These are phyloP conservation scores for Apiotrichum akiyoshidainum DNA, from an alignment of 1,284 basidiomycete species.

Conservation along the genomic window DNA sequence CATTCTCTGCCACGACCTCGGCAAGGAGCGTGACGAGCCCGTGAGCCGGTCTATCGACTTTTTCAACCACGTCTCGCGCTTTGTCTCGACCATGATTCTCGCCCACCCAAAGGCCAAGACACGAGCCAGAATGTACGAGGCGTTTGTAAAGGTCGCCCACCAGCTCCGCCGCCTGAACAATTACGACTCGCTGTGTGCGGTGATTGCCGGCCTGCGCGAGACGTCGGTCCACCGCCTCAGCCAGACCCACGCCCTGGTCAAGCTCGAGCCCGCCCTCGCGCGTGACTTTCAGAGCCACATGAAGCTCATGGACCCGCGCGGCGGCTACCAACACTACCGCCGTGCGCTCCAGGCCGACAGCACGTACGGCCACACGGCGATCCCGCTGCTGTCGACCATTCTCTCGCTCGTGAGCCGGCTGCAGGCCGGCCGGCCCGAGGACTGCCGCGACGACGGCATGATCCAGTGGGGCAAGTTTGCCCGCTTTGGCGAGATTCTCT, in stretches of 20 bases:
- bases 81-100: slow-evolving; percentile 49
- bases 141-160: slow-evolving; percentile 43
- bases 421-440: slow-evolving; percentile 36
- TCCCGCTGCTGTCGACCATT: slow-evolving; percentile 45
- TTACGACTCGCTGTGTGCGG: slow-evolving; percentile 48
- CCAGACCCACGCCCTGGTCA: slow-evolving; percentile 38
- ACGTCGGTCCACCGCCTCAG: slow-evolving; percentile 45
- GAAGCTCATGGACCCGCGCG: slow-evolving; percentile 46
- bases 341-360: slow-evolving; percentile 41
- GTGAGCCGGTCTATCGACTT: slow-evolving; percentile 43
- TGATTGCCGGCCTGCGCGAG: slow-evolving; percentile 47
- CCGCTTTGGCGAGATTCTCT: slow-evolving; percentile 39
- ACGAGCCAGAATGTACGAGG: slow-evolving; percentile 47
- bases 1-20: slow-evolving; percentile 47
- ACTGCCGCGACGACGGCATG: slow-evolving; percentile 35
- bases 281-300: slow-evolving; percentile 42
- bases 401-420: slow-evolving; percentile 36
- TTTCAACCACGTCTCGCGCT: slow-evolving; percentile 50
- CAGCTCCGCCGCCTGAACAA: slow-evolving; percentile 50
- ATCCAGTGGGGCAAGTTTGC: slow-evolving; percentile 47
- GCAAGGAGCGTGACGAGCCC: slow-evolving; percentile 44
- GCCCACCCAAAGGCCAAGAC: slow-evolving; percentile 45
- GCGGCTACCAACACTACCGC: slow-evolving; percentile 43
- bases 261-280: slow-evolving; percentile 22
- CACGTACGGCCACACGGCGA: slow-evolving; percentile 37